phyloP scores from a whole-genome alignment of 1,284 basidiomycete genomes.

The Xerocomus nothofagi region DNA sequence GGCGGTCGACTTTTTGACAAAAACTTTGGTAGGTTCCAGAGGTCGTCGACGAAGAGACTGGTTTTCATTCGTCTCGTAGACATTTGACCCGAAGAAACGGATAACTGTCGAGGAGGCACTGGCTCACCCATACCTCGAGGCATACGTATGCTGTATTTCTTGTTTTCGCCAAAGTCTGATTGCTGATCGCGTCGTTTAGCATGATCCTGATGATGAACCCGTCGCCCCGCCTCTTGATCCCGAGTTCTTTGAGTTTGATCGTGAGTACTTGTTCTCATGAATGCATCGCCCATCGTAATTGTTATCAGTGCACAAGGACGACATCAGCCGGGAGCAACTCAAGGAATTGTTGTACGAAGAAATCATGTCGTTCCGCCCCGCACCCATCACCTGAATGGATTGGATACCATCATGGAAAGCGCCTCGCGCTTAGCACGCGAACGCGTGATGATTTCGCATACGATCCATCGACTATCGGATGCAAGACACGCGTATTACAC shows the following conservation, averaged over 20 bases:
- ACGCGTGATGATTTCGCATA: conserved; percentile 10
- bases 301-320: conserved; percentile 81
- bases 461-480: conserved; percentile 9
- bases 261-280: conserved; percentile 27
- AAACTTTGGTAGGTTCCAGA: conserved; percentile 63
- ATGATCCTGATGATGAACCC: conserved; percentile 93
- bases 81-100: conserved; percentile 92
- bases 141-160: conserved; percentile 64
- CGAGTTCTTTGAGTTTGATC: conserved; percentile 92
- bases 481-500: conserved; percentile 5
- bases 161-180: background rate
- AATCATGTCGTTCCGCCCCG: conserved; percentile 77
- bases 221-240: conserved; percentile 87
- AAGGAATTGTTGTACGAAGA: conserved; percentile 70
- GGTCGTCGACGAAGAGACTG: conserved; percentile 1
- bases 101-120: conserved; percentile 91
- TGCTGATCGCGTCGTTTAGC: conserved; percentile 42
- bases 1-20: conserved; percentile 91
- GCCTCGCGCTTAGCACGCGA: background rate
- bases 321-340: conserved; percentile 83
- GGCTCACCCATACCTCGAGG: conserved; percentile 88
- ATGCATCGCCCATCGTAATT: background rate
- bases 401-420: background rate
- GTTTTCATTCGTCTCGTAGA: conserved; percentile 40
- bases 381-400: conserved; percentile 50